These are phyloP conservation scores for Aspergillus aculeatus DNA, from an alignment of 2,329 filamentous ascomycete genomes.

Conservation along the genomic window DNA sequence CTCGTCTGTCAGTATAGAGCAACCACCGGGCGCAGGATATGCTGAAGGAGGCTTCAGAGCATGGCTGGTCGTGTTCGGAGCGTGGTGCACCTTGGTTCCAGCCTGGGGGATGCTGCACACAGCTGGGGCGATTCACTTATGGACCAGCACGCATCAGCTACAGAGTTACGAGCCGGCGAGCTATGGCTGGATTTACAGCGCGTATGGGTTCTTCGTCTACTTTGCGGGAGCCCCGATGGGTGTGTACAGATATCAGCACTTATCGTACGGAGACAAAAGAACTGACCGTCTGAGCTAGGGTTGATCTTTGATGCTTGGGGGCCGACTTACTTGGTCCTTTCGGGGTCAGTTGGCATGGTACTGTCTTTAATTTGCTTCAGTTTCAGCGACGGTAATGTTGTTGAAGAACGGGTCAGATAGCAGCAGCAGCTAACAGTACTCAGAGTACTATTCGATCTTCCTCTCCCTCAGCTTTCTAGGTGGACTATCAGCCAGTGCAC, in stretches of 20 bases:
- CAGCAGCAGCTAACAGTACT: slow-evolving; percentile 10
- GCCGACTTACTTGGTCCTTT: slow-evolving; percentile 11
- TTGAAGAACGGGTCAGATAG: not conserved
- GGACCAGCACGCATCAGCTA: slow-evolving; percentile 40
- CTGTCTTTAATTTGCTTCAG: slow-evolving; percentile 32
- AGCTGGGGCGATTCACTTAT: slow-evolving; percentile 41
- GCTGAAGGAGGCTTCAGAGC: slow-evolving; percentile 45
- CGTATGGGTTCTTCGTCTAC: slow-evolving; percentile 43
- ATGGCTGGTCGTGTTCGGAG: slow-evolving; percentile 46
- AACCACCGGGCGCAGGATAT: not conserved
- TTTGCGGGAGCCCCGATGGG: slow-evolving; percentile 27
- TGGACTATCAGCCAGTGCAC: slow-evolving; percentile 30
- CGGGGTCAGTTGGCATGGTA: slow-evolving; percentile 21
- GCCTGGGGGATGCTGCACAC: slow-evolving; percentile 44
- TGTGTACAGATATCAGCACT: not conserved
- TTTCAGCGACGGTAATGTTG: slow-evolving; percentile 21
- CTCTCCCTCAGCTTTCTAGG: slow-evolving; percentile 37
- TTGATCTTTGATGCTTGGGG: slow-evolving; percentile 21
- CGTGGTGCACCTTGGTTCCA: slow-evolving; percentile 39
- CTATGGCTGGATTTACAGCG: slow-evolving; percentile 45
- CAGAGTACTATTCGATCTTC: slow-evolving; percentile 41
- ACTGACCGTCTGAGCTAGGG: slow-evolving; percentile 4
- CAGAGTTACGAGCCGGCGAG: slow-evolving; percentile 31
- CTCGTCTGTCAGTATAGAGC: not conserved
- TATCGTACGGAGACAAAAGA: no score